phyloP scores from a whole-genome alignment of 805 yeast genomes.

The Yueomyces sp. region DNA sequence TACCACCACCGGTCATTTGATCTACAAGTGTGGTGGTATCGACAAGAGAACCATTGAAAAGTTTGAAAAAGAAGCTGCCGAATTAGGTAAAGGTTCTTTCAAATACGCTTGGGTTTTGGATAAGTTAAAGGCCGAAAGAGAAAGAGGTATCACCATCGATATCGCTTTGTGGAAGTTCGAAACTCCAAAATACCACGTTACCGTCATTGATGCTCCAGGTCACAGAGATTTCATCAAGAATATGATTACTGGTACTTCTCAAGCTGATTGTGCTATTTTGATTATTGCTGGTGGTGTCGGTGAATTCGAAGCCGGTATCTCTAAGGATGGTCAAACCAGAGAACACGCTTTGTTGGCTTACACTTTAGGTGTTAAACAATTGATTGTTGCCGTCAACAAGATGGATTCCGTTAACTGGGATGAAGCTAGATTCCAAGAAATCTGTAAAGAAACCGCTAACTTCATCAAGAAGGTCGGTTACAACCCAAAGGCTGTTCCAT shows the following conservation, averaged over 20 bases:
- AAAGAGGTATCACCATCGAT: constrained; percentile 94
- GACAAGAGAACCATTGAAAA: constrained; percentile 98
- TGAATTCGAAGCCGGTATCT: constrained; percentile 93
- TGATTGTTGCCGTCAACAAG: constrained; percentile 86
- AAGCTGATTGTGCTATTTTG: constrained; percentile 85
- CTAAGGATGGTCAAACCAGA: constrained; percentile 91
- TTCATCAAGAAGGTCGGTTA: constrained; percentile 78
- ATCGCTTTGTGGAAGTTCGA: constrained; percentile 89
- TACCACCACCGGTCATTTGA: constrained; percentile 98
- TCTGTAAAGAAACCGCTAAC: constrained; percentile 61
- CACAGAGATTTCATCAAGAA: constrained; percentile 95
- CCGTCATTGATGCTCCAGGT: constrained; percentile 92
- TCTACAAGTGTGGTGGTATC: constrained; percentile 98
- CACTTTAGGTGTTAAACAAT: constrained; percentile 80
- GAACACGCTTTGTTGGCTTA: constrained; percentile 85
- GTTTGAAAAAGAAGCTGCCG: constrained; percentile 97
- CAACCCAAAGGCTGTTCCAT: constrained; percentile 71
- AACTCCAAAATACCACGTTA: constrained; percentile 79
- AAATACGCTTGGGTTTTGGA: constrained; percentile 97
- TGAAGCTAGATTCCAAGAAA: constrained; percentile 68
- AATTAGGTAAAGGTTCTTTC: constrained; percentile 94
- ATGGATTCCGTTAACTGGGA: constrained; percentile 90
- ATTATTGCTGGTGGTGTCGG: constrained; percentile 87
- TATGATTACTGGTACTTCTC: constrained; percentile 92
- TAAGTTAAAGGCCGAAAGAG: constrained; percentile 91